Conservation (phyloP, 2,329 filamentous ascomycete genomes). For the Cercospora beticola region DNA sequence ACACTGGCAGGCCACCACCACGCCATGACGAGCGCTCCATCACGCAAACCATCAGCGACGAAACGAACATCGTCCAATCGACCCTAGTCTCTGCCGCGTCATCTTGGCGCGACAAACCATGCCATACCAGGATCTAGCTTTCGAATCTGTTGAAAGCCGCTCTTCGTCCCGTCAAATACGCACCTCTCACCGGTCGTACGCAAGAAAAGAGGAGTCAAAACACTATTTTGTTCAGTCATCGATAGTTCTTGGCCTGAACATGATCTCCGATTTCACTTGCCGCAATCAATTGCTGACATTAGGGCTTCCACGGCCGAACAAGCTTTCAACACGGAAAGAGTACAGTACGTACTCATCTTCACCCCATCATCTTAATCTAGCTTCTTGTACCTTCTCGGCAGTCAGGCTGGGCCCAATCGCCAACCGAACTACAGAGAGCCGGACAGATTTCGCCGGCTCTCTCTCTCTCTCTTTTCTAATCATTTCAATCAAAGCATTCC, state of each 20-base stretch:
- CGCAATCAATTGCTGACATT: background rate
- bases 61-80: background rate
- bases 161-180: background rate
- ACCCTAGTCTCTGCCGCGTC: background rate
- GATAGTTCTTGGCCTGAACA: background rate
- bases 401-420: background rate
- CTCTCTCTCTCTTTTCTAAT: too few species aligned
- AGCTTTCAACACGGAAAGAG: too few species aligned
- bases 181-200: background rate
- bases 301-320: too few species aligned
- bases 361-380: too few species aligned
- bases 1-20: background rate
- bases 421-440: background rate
- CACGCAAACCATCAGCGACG: background rate
- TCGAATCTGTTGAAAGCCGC: background rate
- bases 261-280: background rate
- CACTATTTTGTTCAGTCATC: background rate
- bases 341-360: too few species aligned
- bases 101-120: background rate
- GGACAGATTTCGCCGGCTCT: background rate
- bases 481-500: too few species aligned
- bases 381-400: background rate
- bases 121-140: background rate
- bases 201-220: background rate
- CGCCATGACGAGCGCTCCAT: background rate